phyloP scores from a whole-genome alignment of 345 rosid genomes.

The Ceriops tagal region DNA sequence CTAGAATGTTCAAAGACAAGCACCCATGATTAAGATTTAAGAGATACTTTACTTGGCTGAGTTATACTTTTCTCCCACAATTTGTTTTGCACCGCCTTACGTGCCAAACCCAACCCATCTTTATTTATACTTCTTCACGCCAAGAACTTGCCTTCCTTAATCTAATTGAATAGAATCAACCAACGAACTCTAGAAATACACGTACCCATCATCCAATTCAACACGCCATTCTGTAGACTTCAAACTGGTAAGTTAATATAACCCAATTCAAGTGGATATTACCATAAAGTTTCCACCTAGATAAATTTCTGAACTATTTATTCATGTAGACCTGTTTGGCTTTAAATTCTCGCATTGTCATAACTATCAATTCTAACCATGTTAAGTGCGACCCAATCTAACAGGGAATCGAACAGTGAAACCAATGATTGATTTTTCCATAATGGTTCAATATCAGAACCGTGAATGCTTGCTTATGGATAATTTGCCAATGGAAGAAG shows the following conservation, averaged over 20 bases:
- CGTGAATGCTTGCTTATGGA: no score
- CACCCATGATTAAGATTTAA: constrained; percentile 13
- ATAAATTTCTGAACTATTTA: not conserved
- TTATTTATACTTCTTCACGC: constrained; percentile 17
- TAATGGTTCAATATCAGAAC: not conserved
- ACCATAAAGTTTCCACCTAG: not conserved
- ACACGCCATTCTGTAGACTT: not conserved
- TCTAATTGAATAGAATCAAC: no score
- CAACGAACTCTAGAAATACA: no score
- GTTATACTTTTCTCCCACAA: constrained; percentile 1
- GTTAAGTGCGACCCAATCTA: not conserved
- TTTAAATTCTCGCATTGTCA: not conserved
- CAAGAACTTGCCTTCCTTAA: constrained; percentile 31
- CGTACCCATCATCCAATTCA: not conserved
- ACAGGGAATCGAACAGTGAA: not conserved
- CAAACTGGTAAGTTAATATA: not conserved
- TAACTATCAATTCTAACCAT: not conserved
- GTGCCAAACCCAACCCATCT: constrained; percentile 31
- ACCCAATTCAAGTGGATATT: not conserved
- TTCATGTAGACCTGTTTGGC: not conserved
- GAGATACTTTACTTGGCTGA: constrained; percentile 25
- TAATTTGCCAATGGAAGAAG: no score
- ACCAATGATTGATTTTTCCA: not conserved
- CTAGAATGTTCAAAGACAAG: not conserved
- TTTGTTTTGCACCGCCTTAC: constrained; percentile 14